Evolutionary conservation across 148 eudicot genomes (phyloP).

Genomic region (Diospyros lotus): DNA sequence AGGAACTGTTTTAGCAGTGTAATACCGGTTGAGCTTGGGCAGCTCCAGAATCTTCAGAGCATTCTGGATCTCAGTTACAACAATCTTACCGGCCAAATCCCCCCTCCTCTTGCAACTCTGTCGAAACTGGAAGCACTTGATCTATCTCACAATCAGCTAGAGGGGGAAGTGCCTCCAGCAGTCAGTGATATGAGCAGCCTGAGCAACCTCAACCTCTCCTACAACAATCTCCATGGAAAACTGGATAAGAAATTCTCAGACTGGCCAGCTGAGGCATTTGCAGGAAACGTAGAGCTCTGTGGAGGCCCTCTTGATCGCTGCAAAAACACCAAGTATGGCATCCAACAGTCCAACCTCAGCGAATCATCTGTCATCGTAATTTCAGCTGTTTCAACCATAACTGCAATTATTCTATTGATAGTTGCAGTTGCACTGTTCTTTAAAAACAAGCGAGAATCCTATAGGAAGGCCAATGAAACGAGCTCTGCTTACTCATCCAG

Average conservation of each 20-base stretch:
- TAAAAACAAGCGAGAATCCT: slow-evolving; percentile 40
- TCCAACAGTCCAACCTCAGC: slow-evolving; percentile 24
- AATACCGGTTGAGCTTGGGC: slow-evolving; percentile 68
- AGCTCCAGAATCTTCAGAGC: slow-evolving; percentile 72
- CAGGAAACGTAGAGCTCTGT: slow-evolving; percentile 67
- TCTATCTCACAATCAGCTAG: slow-evolving; percentile 78
- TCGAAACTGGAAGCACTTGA: slow-evolving; percentile 70
- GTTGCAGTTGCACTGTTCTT: slow-evolving; percentile 58
- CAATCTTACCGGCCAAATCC: slow-evolving; percentile 67
- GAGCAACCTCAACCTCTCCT: slow-evolving; percentile 70
- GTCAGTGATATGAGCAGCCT: slow-evolving; percentile 80
- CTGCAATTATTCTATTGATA: slow-evolving; percentile 52
- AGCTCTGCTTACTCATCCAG: slow-evolving; percentile 49
- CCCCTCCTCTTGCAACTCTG: slow-evolving; percentile 55
- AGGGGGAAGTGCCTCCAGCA: slow-evolving; percentile 63
- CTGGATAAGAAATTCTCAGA: slow-evolving; percentile 48
- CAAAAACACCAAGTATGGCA: slow-evolving; percentile 13
- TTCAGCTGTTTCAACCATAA: slow-evolving; percentile 47
- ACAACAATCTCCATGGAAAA: slow-evolving; percentile 73
- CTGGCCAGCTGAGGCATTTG: slow-evolving; percentile 71
- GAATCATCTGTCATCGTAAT: slow-evolving; percentile 41
- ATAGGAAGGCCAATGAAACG: slow-evolving; percentile 33
- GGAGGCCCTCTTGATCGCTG: slow-evolving; percentile 71
- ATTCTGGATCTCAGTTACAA: slow-evolving; percentile 76
- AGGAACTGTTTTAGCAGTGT: slow-evolving; percentile 62